Evolutionary conservation across 2,329 filamentous ascomycete species (phyloP).

Genomic region (Periconia sp.): DNA sequence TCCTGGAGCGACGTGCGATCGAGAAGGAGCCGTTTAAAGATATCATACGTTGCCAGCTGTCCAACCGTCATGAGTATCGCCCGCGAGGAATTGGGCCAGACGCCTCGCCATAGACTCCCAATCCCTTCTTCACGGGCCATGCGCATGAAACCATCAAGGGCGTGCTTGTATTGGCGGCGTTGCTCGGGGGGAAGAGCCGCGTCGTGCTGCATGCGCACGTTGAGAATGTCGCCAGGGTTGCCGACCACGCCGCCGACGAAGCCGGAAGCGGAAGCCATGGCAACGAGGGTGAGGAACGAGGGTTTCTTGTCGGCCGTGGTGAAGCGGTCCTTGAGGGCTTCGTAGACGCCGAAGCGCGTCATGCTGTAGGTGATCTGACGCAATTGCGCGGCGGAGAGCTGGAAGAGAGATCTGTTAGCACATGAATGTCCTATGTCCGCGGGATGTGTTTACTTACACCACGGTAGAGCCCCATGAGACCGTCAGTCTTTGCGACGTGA

Average conservation of each 20-base stretch:
- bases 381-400: constrained; percentile 85
- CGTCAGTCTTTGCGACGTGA: constrained; percentile 76
- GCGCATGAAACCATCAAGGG: constrained; percentile 79
- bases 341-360: constrained; percentile 94
- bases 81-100: constrained; percentile 78
- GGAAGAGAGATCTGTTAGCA: not conserved
- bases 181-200: constrained; percentile 72
- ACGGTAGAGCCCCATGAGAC: constrained; percentile 79
- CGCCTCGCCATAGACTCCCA: constrained; percentile 76
- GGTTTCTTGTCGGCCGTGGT: constrained; percentile 57
- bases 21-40: constrained; percentile 72
- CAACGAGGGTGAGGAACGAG: constrained; percentile 75
- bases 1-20: constrained; percentile 66
- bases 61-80: constrained; percentile 86
- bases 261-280: constrained; percentile 79
- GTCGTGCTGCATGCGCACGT: constrained; percentile 98
- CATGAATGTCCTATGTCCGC: not conserved
- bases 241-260: constrained; percentile 87
- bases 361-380: constrained; percentile 94
- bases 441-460: constrained; percentile 63
- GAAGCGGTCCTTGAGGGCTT: constrained; percentile 78
- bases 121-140: constrained; percentile 87
- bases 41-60: constrained; percentile 83
- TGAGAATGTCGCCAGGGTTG: constrained; percentile 94
- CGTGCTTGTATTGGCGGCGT: constrained; percentile 86